Conservation (phyloP, 306 rosid genomes). For the Sicyos edulis region DNA sequence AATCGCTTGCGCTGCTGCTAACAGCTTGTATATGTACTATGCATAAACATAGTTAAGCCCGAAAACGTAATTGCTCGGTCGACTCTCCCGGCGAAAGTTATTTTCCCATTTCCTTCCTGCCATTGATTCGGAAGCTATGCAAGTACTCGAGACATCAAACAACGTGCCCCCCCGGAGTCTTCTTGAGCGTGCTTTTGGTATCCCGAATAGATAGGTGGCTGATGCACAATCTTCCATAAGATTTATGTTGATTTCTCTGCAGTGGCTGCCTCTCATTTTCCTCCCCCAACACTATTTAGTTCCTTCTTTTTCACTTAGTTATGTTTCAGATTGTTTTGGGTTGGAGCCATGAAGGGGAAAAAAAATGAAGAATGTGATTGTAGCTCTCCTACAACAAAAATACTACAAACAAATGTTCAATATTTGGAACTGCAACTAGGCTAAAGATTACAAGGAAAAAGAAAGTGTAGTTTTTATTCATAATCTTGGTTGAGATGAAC, state of each 20-base stretch:
- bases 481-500: conserved; percentile 19
- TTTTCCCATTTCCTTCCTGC: conserved; percentile 21
- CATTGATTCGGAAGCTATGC: conserved; percentile 15
- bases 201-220: conserved; percentile 5
- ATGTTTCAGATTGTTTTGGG: conserved; percentile 22
- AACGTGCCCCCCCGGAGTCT: not conserved
- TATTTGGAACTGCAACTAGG: conserved; percentile 23
- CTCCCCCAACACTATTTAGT: conserved; percentile 3
- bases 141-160: conserved; percentile 10
- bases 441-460: conserved; percentile 9
- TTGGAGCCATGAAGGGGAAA: conserved; percentile 24
- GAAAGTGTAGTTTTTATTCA: conserved; percentile 24
- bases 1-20: conserved; percentile 67
- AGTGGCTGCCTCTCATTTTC: conserved; percentile 22
- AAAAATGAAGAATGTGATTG: conserved; percentile 20
- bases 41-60: conserved; percentile 38
- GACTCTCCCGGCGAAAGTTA: conserved; percentile 19
- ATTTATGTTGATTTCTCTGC: conserved; percentile 10
- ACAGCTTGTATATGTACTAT: conserved; percentile 62
- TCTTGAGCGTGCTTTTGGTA: conserved; percentile 14
- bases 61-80: conserved; percentile 11
- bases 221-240: conserved; percentile 13
- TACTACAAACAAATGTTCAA: conserved; percentile 18
- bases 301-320: conserved; percentile 17
- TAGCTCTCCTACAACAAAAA: conserved; percentile 26